These are phyloP conservation scores for Alternaria brassicae DNA, from an alignment of 2,329 filamentous ascomycete species.

Conservation along the genomic window DNA sequence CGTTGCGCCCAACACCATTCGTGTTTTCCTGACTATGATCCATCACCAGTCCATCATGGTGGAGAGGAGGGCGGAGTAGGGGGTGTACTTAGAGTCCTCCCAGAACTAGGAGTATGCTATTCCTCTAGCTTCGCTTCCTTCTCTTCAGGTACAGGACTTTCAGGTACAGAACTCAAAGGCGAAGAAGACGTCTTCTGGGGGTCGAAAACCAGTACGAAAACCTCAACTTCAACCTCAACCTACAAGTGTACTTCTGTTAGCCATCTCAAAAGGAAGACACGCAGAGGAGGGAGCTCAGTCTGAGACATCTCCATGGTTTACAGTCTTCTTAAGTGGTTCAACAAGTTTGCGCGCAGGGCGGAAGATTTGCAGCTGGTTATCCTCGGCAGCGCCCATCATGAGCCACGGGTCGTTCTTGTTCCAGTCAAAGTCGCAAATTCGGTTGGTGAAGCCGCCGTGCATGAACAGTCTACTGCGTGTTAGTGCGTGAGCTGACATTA, in stretches of 20 bases:
- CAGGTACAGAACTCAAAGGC: neutral
- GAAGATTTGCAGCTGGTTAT: slow-evolving; percentile 93
- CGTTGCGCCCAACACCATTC: slow-evolving; percentile 3
- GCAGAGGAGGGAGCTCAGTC: slow-evolving; percentile 32
- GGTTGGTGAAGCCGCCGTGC: slow-evolving; percentile 98
- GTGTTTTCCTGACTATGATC: neutral
- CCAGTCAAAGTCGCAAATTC: slow-evolving; percentile 96
- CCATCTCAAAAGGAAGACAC: slow-evolving; percentile 1
- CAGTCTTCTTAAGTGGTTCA: slow-evolving; percentile 45
- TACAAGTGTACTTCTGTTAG: neutral
- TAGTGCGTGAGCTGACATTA: slow-evolving; percentile 10
- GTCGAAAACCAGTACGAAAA: neutral
- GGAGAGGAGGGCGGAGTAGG: neutral
- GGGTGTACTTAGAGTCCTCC: neutral
- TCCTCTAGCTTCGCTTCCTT: neutral
- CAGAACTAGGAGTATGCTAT: neutral
- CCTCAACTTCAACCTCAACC: neutral
- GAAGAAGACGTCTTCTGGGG: neutral
- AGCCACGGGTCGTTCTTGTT: slow-evolving; percentile 97
- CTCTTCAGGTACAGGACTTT: neutral
- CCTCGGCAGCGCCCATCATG: slow-evolving; percentile 92
- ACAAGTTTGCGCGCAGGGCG: slow-evolving; percentile 49
- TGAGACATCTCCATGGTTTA: slow-evolving; percentile 50
- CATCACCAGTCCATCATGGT: neutral
- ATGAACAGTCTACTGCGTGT: slow-evolving; percentile 76